Conservation (phyloP, 768 basidiomycete species). For the Amanita jacksonii region DNA sequence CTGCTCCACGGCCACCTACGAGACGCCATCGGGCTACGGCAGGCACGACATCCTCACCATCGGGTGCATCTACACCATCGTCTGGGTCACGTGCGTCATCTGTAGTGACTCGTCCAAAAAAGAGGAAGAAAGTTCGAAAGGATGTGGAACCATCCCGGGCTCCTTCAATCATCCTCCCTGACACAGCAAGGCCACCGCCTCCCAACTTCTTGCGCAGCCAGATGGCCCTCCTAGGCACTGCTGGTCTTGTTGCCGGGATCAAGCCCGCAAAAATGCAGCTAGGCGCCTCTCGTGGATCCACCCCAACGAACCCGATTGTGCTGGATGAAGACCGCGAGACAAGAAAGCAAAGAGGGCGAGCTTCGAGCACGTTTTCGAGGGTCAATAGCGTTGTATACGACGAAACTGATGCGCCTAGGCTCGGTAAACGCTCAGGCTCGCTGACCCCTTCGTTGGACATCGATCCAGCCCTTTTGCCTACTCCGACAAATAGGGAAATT, state of each 20-base stretch:
- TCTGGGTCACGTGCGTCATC: slow-evolving; percentile 14
- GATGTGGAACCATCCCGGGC: slow-evolving; percentile 38
- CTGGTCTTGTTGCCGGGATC: slow-evolving; percentile 60
- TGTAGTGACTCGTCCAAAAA: slow-evolving; percentile 12
- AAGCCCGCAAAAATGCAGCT: slow-evolving; percentile 39
- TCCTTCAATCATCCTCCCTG: slow-evolving; percentile 54
- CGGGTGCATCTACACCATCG: slow-evolving; percentile 12
- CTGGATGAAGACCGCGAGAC: slow-evolving; percentile 46
- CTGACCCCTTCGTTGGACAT: slow-evolving; percentile 19
- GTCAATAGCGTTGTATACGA: slow-evolving; percentile 1
- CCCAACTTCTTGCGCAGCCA: slow-evolving; percentile 68
- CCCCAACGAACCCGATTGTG: slow-evolving; percentile 57
- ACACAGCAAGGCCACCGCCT: slow-evolving; percentile 51
- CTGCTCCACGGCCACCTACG: slow-evolving; percentile 14
- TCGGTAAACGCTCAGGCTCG: slow-evolving; percentile 7
- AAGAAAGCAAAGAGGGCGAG: no score
- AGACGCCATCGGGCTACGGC: no score
- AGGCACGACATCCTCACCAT: slow-evolving; percentile 27
- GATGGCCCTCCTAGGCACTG: slow-evolving; percentile 58
- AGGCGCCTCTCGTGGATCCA: slow-evolving; percentile 37
- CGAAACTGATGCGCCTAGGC: slow-evolving; percentile 9
- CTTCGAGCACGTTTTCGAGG: background rate
- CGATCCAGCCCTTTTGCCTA: slow-evolving; percentile 33
- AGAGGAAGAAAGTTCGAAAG: slow-evolving; percentile 26
- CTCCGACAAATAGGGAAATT: slow-evolving; percentile 49